Percentiles rank a stretch among this genome's conserved stretches.
These are phyloP conservation scores for Leccinum disarticulatum DNA, from an alignment of 768 basidiomycete genomes.

Conservation along the genomic window DNA sequence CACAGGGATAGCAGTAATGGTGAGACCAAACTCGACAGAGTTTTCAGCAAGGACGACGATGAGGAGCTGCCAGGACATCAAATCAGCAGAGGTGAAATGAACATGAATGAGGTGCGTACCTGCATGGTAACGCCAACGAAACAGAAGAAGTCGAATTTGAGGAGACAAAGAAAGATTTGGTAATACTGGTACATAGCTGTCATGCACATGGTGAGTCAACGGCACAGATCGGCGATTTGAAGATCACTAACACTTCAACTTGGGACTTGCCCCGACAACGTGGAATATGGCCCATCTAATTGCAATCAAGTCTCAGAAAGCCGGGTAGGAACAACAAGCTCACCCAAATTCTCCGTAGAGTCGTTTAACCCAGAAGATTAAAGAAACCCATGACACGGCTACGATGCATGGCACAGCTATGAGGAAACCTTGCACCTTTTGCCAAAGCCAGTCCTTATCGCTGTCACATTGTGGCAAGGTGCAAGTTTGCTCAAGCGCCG, in stretches of 20 bases:
- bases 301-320: constrained; percentile 3
- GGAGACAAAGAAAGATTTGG: constrained; percentile 82
- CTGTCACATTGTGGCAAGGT: constrained; percentile 40
- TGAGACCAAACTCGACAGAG: constrained; percentile 78
- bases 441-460: constrained; percentile 58
- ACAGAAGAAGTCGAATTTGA: constrained; percentile 90
- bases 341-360: constrained; percentile 85
- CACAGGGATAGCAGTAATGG: constrained; percentile 80
- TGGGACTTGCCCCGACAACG: constrained; percentile 83
- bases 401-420: constrained; percentile 74
- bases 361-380: constrained; percentile 68
- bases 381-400: constrained; percentile 58
- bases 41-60: constrained; percentile 67
- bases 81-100: not conserved
- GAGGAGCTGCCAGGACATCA: constrained; percentile 52
- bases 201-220: constrained; percentile 7
- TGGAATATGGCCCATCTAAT: constrained; percentile 88
- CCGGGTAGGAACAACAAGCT: constrained; percentile 19
- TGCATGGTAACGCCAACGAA: constrained; percentile 90
- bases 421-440: constrained; percentile 60
- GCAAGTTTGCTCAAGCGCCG: constrained; percentile 47
- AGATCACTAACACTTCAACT: constrained; percentile 66
- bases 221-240: not conserved
- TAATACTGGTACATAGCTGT: constrained; percentile 88
- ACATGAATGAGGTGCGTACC: constrained; percentile 38